Base-by-base conservation (phyloP, 352 stramenopile species). In the Pythium sukuiense region DNA sequence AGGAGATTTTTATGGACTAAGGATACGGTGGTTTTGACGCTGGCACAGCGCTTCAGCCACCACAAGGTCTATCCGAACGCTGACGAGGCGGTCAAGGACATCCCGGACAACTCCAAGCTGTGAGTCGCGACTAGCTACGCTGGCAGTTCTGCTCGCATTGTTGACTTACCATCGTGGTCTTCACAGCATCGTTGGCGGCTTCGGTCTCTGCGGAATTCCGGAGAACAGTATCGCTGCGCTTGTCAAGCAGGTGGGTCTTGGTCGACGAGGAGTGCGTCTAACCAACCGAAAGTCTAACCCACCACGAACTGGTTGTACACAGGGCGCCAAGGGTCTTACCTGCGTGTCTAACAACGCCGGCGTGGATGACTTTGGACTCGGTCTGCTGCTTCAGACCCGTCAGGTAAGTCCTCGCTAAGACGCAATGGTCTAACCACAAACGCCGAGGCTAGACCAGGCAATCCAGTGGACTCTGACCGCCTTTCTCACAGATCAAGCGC, bases 261-360 rank as follows among this genome's bases (percentile, higher is more conserved):
- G 8, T 43, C n/a, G 46, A 55, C 54, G 13, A n/a, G 11, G 48
- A 18, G 1, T 8, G 5, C 27, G 3, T 58, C 50, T 56, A 13
- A 67, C 26, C 2, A 41, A n/a, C n/a, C n/a, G 39, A 9, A 35
- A 30, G 48, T 37, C 33, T n/a, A 53, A 55, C 12, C 32, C 32
- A 53, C 32, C 33, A 12, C 0, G 32, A 0, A 35, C 26, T 12
- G 63, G 9, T 5, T 46, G 55, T 6, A 5, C 50, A 43, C 65
- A 93, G 73, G 92, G 92, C 16, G 72, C 87, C 6, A 93, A 91
- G 46, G 81, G 94, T 49, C 74, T 98, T 52, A 97, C 85, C 13
- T 95, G 86, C 68, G 89, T 98, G 20, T 97, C 89, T 18, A 98
- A 98, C 72, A 98, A 98, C 67, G 92, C 91, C 26, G 96, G 97